Conservation (phyloP, 2,329 filamentous ascomycete genomes). For the Sporothrix euskadiensis region DNA sequence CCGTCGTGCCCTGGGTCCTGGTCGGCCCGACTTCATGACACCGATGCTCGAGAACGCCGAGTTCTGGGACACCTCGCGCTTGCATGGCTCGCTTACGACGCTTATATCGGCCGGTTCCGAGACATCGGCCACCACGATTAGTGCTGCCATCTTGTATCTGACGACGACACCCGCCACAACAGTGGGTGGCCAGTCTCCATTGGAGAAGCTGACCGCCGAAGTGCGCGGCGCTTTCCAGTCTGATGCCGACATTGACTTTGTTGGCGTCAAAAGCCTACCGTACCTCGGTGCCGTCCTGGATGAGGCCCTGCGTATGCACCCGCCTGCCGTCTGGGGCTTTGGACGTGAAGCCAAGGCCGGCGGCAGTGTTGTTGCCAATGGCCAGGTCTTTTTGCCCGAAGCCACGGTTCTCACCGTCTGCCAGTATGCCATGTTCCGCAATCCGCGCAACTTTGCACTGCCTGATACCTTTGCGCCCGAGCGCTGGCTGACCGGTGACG, state of each 20-base stretch:
- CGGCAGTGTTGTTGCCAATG: constrained; percentile 20
- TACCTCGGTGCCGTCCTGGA: constrained; percentile 43
- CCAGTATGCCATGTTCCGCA: constrained; percentile 40
- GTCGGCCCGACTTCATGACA: constrained; percentile 30
- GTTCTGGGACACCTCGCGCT: constrained; percentile 19
- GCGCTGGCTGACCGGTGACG: constrained; percentile 43
- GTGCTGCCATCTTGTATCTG: constrained; percentile 45
- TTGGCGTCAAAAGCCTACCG: constrained; percentile 35
- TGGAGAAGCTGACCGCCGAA: constrained; percentile 45
- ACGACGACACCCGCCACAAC: constrained; percentile 32
- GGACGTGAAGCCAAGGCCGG: constrained; percentile 34
- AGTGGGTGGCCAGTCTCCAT: constrained; percentile 1
- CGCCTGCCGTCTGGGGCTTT: constrained; percentile 38
- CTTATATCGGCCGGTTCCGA: constrained; percentile 52
- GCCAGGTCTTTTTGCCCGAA: constrained; percentile 25
- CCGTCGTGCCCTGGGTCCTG: constrained; percentile 16
- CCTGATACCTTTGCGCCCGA: constrained; percentile 48
- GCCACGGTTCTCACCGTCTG: constrained; percentile 36
- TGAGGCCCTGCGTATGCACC: constrained; percentile 42
- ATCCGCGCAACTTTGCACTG: constrained; percentile 46
- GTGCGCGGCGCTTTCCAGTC: constrained; percentile 44
- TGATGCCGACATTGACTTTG: constrained; percentile 40
- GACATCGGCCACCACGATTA: constrained; percentile 51
- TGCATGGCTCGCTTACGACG: constrained; percentile 30
- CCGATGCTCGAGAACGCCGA: constrained; percentile 24